Conservation (phyloP, 345 rosid species). For the Corchorus olitorius region DNA sequence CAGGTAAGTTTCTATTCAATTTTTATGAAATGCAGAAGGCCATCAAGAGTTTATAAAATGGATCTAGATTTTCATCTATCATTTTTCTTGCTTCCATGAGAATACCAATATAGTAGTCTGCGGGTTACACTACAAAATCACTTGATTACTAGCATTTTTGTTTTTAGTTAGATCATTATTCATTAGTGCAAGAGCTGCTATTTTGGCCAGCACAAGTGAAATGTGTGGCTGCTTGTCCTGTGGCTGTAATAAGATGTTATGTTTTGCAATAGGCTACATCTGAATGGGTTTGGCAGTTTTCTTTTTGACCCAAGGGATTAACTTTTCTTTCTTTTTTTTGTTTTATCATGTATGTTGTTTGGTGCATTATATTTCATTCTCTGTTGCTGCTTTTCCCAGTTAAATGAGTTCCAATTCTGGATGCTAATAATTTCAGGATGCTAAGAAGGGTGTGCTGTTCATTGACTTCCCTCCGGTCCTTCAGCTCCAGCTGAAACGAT, state of each 20-base stretch:
- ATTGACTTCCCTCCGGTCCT: slow-evolving; percentile 97
- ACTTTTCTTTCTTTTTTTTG: not conserved
- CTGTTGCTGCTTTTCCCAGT: not conserved
- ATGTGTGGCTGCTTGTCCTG: not conserved
- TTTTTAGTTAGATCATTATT: not conserved
- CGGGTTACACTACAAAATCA: not conserved
- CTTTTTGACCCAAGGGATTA: not conserved
- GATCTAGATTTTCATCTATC: not conserved
- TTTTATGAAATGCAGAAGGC: slow-evolving; percentile 1
- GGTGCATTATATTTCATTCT: not conserved
- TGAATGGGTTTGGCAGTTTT: slow-evolving; percentile 9
- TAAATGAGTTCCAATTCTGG: slow-evolving; percentile 14
- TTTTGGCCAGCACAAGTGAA: not conserved
- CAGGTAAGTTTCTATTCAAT: slow-evolving; percentile 58
- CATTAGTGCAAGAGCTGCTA: not conserved
- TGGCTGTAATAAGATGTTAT: not conserved
- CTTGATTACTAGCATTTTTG: not conserved
- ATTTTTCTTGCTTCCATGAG: not conserved
- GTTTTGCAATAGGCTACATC: slow-evolving; percentile 10
- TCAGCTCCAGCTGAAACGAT: slow-evolving; percentile 93
- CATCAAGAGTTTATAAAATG: not conserved
- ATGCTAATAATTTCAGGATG: slow-evolving; percentile 65
- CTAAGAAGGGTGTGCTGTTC: slow-evolving; percentile 88
- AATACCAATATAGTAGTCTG: not conserved
- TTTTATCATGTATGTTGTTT: not conserved